phyloP scores from a whole-genome alignment of 805 yeast genomes.

The Lipomyces spencermartinsiae region DNA sequence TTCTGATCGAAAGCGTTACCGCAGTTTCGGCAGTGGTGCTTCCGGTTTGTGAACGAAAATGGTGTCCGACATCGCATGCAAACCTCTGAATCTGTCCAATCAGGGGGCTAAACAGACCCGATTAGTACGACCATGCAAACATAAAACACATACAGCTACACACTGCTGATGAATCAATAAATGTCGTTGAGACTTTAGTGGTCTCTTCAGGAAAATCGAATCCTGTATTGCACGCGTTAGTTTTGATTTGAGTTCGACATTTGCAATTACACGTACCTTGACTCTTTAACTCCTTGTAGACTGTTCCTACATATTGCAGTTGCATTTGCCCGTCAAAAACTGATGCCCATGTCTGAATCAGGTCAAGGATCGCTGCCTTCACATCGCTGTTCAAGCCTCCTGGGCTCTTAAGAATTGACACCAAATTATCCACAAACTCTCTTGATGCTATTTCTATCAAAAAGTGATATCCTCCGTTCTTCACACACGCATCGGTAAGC shows the following conservation, averaged over 20 bases:
- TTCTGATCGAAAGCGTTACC: constrained; percentile 92
- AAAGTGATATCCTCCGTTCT: constrained; percentile 90
- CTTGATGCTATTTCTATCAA: constrained; percentile 77
- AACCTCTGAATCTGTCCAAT: constrained; percentile 94
- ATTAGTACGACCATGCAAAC: neutral
- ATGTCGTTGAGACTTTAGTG: constrained; percentile 43
- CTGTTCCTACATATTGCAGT: constrained; percentile 65
- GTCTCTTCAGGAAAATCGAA: constrained; percentile 46
- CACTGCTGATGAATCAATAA: constrained; percentile 79
- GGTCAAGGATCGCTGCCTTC: constrained; percentile 62
- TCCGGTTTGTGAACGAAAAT: constrained; percentile 82
- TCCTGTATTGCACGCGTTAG: constrained; percentile 23
- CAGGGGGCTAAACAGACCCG: constrained; percentile 66
- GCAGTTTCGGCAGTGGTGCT: constrained; percentile 96
- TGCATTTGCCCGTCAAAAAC: constrained; percentile 74
- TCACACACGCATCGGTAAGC: constrained; percentile 83
- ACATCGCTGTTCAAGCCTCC: constrained; percentile 58
- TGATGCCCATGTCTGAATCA: constrained; percentile 78
- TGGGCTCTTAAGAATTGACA: constrained; percentile 49
- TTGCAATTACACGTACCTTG: constrained; percentile 52
- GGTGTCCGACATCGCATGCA: constrained; percentile 91
- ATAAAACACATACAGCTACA: neutral
- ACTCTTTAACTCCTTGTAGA: constrained; percentile 62
- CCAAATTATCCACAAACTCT: constrained; percentile 84
- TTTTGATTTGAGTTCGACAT: constrained; percentile 21